Base-by-base conservation (phyloP, 2,329 filamentous ascomycete genomes). In the Aspergillus persii region DNA sequence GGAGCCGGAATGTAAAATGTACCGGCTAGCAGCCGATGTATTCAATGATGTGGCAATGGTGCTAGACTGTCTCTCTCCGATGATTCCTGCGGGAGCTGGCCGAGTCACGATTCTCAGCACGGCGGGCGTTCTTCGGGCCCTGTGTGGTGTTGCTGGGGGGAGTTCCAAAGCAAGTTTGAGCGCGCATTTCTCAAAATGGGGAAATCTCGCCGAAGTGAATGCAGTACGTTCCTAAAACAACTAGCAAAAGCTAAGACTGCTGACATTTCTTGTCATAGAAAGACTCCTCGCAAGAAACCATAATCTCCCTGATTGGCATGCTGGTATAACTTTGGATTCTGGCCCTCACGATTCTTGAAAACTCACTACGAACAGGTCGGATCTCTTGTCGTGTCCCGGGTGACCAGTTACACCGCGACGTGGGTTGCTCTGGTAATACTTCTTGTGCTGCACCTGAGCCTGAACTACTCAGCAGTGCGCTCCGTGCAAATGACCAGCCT, bases 281-380 rank as follows among this genome's bases (percentile, higher is more conserved):
- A 83, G 94, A 98, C 73, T 92, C 92, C 11, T 96, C 91, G 65
- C 95, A 98, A 77, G 95, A 98, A 77, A 98, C 94, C 0, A 87
- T 96, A 23, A 91, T 99, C 58, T 94, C 91, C 2, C 81, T 98
- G 29, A 62, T 96, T 36, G 95, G 95, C 2, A 92, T 98, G 85
- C 82, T 96, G 54, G 83, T 84, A 74, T 71, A 80, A 80, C 8
- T 30, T 9, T 51, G 4, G 70, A 33, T 47, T 26, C 29, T 29
- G 51, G 30, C 59, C 50, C 7, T 33, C n/a, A n/a, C n/a, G 30
- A 12, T 26, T 31, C 44, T 31, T n/a, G 12, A 3, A n/a, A 33
- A 53, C 53, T 56, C 15, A 62, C 47, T 47, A 41, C 29, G 56
- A 63, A 59, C 61, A 84, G 79, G 86, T 84, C 12, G 95, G 95